Evolutionary conservation across 345 rosid genomes (phyloP).

Genomic region (Euphorbia pulcherrima): DNA sequence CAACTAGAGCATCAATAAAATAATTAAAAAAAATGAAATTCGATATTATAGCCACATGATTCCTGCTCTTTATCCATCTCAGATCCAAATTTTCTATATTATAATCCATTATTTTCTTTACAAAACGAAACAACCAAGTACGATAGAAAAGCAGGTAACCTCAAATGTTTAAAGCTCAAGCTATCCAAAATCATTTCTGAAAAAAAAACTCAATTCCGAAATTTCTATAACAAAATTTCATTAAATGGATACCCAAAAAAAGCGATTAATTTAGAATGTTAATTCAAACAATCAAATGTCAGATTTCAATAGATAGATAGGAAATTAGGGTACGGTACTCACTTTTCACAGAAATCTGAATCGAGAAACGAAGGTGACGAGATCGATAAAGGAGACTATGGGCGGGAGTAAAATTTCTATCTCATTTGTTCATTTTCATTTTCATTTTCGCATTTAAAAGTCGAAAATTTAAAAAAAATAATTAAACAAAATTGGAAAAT

Average conservation of each 20-base stretch:
- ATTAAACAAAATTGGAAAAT: too few species aligned
- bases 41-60: conserved; percentile 7
- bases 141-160: not conserved
- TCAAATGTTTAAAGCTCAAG: conserved; percentile 4
- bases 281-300: not conserved
- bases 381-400: not conserved
- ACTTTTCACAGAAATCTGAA: conserved; percentile 5
- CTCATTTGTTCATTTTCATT: not conserved
- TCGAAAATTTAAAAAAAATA: not conserved
- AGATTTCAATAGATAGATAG: not conserved
- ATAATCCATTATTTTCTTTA: not conserved
- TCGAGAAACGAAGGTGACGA: not conserved
- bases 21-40: not conserved
- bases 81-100: conserved; percentile 17
- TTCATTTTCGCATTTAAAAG: not conserved
- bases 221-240: not conserved
- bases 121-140: too few species aligned
- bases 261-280: not conserved
- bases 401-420: conserved; percentile 1
- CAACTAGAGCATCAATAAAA: conserved; percentile 3
- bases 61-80: conserved; percentile 11
- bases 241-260: not conserved
- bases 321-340: not conserved
- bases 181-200: not conserved
- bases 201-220: not conserved